Evolutionary conservation across 192 early-diverging fungal species (phyloP).

Genomic region (Coemansia sp.): DNA sequence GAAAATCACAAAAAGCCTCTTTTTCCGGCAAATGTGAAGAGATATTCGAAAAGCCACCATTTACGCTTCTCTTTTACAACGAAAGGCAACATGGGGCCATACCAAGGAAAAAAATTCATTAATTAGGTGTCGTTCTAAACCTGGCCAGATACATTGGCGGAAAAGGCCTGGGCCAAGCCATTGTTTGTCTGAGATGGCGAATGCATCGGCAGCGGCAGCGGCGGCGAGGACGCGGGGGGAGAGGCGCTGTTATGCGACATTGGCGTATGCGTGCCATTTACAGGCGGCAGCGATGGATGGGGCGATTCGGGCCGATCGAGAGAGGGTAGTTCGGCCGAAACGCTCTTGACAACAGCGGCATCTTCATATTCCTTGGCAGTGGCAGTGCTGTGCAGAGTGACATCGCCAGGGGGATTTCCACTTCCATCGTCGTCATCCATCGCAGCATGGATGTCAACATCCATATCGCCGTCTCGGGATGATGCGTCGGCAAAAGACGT

Average conservation of each 20-base stretch:
- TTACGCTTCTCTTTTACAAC: neutral
- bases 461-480: constrained; percentile 25
- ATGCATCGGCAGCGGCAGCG: neutral
- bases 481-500: constrained; percentile 2
- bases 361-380: neutral
- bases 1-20: neutral
- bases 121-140: neutral
- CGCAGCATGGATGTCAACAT: constrained; percentile 9
- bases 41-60: neutral
- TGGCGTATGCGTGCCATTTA: constrained; percentile 3
- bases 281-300: constrained; percentile 6
- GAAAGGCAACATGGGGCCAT: neutral
- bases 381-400: neutral
- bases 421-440: constrained; percentile 10
- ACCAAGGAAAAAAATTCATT: neutral
- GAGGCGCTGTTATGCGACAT: constrained; percentile 2
- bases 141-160: constrained; percentile 16
- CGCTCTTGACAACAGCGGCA: neutral
- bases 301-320: constrained; percentile 8
- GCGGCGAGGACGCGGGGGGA: neutral
- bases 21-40: neutral
- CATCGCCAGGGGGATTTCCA: neutral
- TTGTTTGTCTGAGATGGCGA: neutral
- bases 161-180: neutral
- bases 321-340: neutral